Conservation (phyloP, 164 flowering plant species). For the Stephania cephalantha region DNA sequence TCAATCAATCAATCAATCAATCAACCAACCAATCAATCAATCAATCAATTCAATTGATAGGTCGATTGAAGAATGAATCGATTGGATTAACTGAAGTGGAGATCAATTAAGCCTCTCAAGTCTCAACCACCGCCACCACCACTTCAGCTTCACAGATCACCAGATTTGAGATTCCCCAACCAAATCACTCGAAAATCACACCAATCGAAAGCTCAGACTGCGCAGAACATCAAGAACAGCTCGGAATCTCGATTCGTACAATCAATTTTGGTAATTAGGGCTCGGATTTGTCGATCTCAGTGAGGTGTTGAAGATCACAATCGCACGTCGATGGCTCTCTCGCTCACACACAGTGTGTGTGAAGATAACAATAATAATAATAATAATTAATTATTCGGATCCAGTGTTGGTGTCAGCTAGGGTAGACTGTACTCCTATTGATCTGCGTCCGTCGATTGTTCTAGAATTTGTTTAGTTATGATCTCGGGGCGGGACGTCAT, state of each 20-base stretch:
- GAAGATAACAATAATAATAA: background rate
- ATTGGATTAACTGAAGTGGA: background rate
- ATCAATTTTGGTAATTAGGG: background rate
- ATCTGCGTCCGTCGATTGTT: background rate
- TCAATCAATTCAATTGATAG: too few relatives aligned
- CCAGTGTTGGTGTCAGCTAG: background rate
- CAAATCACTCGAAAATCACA: conserved; percentile 1
- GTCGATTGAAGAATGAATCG: too few relatives aligned
- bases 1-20: too few relatives aligned
- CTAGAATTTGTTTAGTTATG: background rate
- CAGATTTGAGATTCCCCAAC: background rate
- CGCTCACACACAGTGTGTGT: background rate
- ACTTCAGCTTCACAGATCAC: background rate
- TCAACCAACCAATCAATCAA: too few relatives aligned
- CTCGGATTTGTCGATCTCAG: background rate
- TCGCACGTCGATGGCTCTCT: background rate
- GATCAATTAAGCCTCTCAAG: background rate
- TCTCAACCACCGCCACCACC: background rate
- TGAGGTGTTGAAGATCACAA: background rate
- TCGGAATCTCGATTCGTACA: background rate
- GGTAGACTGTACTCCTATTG: background rate
- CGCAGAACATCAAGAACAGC: background rate
- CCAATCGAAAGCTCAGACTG: conserved; percentile 3
- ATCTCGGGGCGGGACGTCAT: background rate
- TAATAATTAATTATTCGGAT: background rate